Base-by-base conservation (phyloP, 345 rosid species). In the Linum usitatissimum region DNA sequence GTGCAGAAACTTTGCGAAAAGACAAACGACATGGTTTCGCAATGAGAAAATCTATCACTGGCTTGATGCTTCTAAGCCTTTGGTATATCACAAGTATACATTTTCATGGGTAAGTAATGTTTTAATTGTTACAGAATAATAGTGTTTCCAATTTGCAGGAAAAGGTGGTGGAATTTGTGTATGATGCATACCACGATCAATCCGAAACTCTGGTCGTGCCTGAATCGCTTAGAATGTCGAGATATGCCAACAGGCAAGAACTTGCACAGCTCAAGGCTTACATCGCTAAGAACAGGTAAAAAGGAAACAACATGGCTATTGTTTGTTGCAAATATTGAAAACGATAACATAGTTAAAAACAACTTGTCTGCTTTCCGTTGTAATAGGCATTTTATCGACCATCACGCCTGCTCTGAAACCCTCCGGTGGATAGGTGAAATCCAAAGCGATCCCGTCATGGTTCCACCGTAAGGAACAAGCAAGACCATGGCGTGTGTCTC, bases 11-110 rank as follows among this genome's bases (percentile, higher is more conserved):
- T 88, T 92, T 79, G 96, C 95, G 4, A 88, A 91, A 75, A 76
- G 95, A 76, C 98, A 92, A 75, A 71, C 88, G 82, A 92, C 98
- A 45, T 92, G 98, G 98, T 88, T 88, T 54, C 80, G 93, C 36
- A 83, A 72, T 71, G 98, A 89, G 75, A 83, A 69, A 54, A 81
- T 85, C 65, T 92, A 92, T 78, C 83, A 89, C 49, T 92, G 98
- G 98, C 86, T 92, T 30, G 72, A 88, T 75, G 98, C 96, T 71
- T 85, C 98, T 58, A 79, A 65, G 71, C 91, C 96, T 28, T 65
- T 88, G 89, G 96, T 92, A 82, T 34, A 34, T 34, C 5, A 51
- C 64, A 36, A 61, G 66, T 61, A 45, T 9, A 2, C 8, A 39
- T 18, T 4, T 4, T 17, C 17, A 6, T 65, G 34, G 14, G 8